Percentiles rank a stretch among this genome's conserved stretches.
Evolutionary conservation across 73 alveolate species (phyloP).

Genomic region (Paramecium tetraurelia): DNA sequence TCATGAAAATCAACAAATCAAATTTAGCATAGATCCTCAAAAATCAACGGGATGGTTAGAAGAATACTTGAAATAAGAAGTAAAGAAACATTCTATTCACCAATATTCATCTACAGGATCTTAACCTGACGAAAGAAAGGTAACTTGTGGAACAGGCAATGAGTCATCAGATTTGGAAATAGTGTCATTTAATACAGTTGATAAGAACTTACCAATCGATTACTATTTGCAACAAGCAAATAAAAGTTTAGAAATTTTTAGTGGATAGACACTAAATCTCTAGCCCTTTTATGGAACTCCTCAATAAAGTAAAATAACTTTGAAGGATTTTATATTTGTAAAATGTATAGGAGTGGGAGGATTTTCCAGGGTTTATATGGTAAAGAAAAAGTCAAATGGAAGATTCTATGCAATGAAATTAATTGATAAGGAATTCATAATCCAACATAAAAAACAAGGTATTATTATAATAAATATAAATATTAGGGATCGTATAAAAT

Average conservation of each 20-base stretch:
- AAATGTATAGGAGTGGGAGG: constrained; percentile 91
- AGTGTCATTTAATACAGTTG: constrained; percentile 13
- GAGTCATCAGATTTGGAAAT: constrained; percentile 15
- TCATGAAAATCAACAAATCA: constrained; percentile 1
- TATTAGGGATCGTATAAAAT: neutral
- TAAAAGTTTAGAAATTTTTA: constrained; percentile 11
- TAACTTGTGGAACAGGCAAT: constrained; percentile 25
- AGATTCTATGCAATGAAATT: constrained; percentile 81
- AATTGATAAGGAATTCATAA: constrained; percentile 74
- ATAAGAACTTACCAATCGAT: constrained; percentile 32
- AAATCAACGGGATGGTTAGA: neutral
- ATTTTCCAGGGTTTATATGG: constrained; percentile 77
- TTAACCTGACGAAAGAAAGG: constrained; percentile 6
- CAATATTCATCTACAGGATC: constrained; percentile 38
- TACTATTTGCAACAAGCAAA: neutral
- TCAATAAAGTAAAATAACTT: neutral
- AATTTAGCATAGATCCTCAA: neutral
- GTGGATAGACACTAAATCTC: neutral
- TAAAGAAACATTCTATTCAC: neutral
- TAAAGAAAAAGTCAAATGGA: constrained; percentile 82
- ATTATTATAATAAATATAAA: constrained; percentile 23
- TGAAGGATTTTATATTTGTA: constrained; percentile 52
- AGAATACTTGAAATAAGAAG: neutral
- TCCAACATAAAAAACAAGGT: constrained; percentile 68
- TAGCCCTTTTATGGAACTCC: constrained; percentile 43